phyloP scores from a whole-genome alignment of 352 stramenopile species.

The Phytophthora meadii region DNA sequence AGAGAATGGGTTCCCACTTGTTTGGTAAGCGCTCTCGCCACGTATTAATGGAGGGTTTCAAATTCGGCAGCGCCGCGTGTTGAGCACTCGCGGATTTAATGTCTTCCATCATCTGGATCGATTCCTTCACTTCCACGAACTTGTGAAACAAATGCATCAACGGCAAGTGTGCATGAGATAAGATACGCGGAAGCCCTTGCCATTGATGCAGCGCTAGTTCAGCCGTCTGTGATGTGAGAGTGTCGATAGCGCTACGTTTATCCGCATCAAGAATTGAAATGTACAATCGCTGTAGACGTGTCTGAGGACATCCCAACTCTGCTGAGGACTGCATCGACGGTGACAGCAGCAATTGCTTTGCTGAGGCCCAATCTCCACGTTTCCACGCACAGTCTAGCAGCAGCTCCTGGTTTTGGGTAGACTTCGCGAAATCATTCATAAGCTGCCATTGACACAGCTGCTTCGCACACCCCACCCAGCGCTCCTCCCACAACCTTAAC shows the following conservation, averaged over 20 bases:
- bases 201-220: constrained; percentile 90
- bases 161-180: constrained; percentile 78
- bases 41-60: constrained; percentile 93
- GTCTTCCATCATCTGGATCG: constrained; percentile 91
- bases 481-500: constrained; percentile 86
- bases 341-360: constrained; percentile 80
- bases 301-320: constrained; percentile 78
- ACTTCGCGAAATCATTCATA: constrained; percentile 93
- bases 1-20: constrained; percentile 92
- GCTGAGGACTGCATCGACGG: constrained; percentile 68
- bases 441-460: constrained; percentile 94
- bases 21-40: constrained; percentile 94
- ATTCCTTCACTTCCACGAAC: constrained; percentile 94
- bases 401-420: constrained; percentile 92
- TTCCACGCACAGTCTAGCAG: constrained; percentile 94
- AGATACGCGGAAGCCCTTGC: constrained; percentile 86
- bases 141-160: constrained; percentile 92
- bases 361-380: constrained; percentile 87
- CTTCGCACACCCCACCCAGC: constrained; percentile 92
- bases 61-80: constrained; percentile 85
- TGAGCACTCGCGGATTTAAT: constrained; percentile 85
- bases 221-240: constrained; percentile 69
- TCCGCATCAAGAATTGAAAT: constrained; percentile 88
- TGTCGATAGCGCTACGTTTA: constrained; percentile 75
- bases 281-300: constrained; percentile 86